Evolutionary conservation across 768 basidiomycete genomes (phyloP).

Genomic region (Termitomyces sp.): DNA sequence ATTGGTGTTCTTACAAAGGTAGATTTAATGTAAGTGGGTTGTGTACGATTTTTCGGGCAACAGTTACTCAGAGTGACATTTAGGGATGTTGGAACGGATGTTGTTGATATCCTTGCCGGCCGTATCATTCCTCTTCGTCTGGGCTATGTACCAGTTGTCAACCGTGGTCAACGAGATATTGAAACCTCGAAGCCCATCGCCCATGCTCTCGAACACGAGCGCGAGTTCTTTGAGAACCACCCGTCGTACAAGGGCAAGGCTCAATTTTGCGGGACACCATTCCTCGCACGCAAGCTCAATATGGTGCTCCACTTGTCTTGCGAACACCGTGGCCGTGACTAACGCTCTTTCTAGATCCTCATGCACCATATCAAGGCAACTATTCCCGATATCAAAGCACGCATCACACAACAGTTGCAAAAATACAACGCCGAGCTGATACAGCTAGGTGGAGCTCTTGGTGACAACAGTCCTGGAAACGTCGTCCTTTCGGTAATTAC

Average conservation of each 20-base stretch:
- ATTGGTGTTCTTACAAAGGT: constrained; percentile 99
- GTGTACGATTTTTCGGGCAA: neutral
- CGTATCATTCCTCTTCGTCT: constrained; percentile 93
- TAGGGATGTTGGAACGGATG: constrained; percentile 97
- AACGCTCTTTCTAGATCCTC: constrained; percentile 58
- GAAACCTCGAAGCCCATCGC: constrained; percentile 82
- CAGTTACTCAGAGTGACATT: constrained; percentile 1
- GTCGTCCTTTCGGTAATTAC: constrained; percentile 97
- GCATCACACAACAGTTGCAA: constrained; percentile 86
- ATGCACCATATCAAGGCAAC: constrained; percentile 99
- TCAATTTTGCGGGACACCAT: constrained; percentile 96
- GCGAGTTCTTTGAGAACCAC: constrained; percentile 93
- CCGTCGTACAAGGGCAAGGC: constrained; percentile 89
- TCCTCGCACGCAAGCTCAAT: constrained; percentile 91
- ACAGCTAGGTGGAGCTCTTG: constrained; percentile 81
- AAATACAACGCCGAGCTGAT: constrained; percentile 84
- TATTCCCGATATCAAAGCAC: constrained; percentile 96
- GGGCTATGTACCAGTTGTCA: constrained; percentile 98
- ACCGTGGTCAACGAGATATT: constrained; percentile 96
- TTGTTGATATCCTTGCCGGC: constrained; percentile 97
- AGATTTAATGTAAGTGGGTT: constrained; percentile 80
- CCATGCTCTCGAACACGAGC: constrained; percentile 83
- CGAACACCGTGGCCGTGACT: neutral
- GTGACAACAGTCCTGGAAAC: constrained; percentile 81
- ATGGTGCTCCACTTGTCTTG: constrained; percentile 47